Conservation (phyloP, 495 filamentous ascomycete genomes). For the Astrothelium subdiscretum region DNA sequence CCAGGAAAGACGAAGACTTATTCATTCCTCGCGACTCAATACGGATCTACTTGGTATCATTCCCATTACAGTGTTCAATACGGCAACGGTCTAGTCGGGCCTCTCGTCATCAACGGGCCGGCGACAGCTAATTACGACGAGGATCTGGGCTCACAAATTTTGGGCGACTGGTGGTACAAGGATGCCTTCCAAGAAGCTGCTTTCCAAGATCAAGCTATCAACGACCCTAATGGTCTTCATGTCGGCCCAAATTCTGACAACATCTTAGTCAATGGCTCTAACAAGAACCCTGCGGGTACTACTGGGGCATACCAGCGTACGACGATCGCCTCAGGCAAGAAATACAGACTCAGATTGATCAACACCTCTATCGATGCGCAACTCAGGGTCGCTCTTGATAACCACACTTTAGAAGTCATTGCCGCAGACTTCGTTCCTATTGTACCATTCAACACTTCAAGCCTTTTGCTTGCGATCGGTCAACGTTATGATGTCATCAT, state of each 20-base stretch:
- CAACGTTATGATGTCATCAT: conserved; percentile 32
- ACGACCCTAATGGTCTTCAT: conserved; percentile 10
- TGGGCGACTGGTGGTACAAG: conserved; percentile 26
- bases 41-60: conserved; percentile 30
- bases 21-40: conserved; percentile 27
- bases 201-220: conserved; percentile 4
- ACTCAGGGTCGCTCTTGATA: conserved; percentile 26
- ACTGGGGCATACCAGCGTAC: conserved; percentile 20
- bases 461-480: conserved; percentile 23
- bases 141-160: conserved; percentile 23
- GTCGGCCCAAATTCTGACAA: conserved; percentile 21
- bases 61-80: conserved; percentile 27
- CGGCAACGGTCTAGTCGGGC: conserved; percentile 26
- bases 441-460: conserved; percentile 14
- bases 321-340: conserved; percentile 24
- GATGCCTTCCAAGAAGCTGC: conserved; percentile 17
- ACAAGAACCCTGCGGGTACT: conserved; percentile 17
- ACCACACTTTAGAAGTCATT: conserved; percentile 26
- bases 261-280: conserved; percentile 22
- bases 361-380: conserved; percentile 26
- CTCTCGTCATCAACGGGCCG: conserved; percentile 29
- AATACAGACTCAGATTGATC: conserved; percentile 25
- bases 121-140: conserved; percentile 29
- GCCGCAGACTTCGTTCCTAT: conserved; percentile 29
- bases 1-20: conserved; percentile 26